Evolutionary conservation across 768 basidiomycete genomes (phyloP).

Genomic region (Pluteus cervinus): DNA sequence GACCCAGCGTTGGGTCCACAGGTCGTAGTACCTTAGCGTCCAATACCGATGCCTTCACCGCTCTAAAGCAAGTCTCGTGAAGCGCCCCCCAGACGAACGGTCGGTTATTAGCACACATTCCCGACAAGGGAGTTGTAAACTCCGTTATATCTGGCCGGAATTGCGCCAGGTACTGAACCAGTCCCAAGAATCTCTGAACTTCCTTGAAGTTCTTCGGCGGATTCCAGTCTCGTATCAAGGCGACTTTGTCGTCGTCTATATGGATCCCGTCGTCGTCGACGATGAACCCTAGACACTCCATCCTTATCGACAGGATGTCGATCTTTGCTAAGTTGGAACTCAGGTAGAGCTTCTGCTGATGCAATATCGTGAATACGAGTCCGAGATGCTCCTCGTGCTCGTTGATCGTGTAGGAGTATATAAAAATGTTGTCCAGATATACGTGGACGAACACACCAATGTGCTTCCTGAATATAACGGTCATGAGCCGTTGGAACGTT

Average conservation of each 20-base stretch:
- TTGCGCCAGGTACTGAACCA: constrained; percentile 24
- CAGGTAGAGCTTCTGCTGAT: constrained; percentile 21
- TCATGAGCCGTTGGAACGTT: constrained; percentile 31
- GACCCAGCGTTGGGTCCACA: too few relatives aligned
- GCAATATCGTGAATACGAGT: constrained; percentile 20
- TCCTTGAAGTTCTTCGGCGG: constrained; percentile 17
- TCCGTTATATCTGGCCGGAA: constrained; percentile 24
- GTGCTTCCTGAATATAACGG: constrained; percentile 17
- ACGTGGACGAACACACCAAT: constrained; percentile 24
- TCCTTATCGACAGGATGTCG: constrained; percentile 12
- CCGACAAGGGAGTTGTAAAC: constrained; percentile 18
- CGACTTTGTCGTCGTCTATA: constrained; percentile 36
- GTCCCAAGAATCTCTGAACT: constrained; percentile 25
- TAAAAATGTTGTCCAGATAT: constrained; percentile 31
- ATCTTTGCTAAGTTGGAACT: constrained; percentile 21
- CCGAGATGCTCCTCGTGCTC: constrained; percentile 24
- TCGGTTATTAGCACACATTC: constrained; percentile 16
- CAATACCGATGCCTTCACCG: constrained; percentile 12
- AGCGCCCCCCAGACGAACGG: constrained; percentile 22
- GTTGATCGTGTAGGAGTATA: constrained; percentile 22
- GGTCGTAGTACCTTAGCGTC: too few relatives aligned
- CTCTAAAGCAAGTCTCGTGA: constrained; percentile 15
- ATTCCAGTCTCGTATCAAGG: constrained; percentile 21
- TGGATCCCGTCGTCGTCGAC: constrained; percentile 26
- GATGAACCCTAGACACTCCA: constrained; percentile 28